phyloP scores from a whole-genome alignment of 2,329 filamentous ascomycete species.

The Paracamarosporium sp. region DNA sequence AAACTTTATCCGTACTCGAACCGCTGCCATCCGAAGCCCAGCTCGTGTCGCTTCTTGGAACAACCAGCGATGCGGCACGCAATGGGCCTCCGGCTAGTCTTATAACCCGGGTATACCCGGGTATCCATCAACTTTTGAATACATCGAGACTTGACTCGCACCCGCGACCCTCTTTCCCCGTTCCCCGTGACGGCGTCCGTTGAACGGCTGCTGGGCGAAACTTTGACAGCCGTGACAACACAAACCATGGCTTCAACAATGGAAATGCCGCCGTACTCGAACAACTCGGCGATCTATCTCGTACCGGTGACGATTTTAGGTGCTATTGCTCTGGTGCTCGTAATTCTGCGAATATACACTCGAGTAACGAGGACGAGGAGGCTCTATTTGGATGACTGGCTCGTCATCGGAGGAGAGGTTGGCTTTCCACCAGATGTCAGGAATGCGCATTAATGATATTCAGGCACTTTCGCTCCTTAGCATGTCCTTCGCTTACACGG shows the following conservation, averaged over 20 bases:
- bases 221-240: background rate
- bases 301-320: constrained; percentile 28
- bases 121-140: no score
- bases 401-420: constrained; percentile 33
- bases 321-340: constrained; percentile 23
- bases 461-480: constrained; percentile 25
- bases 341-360: constrained; percentile 28
- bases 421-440: background rate
- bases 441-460: background rate
- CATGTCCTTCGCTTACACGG: constrained; percentile 20
- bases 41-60: background rate
- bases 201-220: background rate
- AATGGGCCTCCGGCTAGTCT: background rate
- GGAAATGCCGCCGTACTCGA: constrained; percentile 23
- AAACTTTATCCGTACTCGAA: constrained; percentile 8
- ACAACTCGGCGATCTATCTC: constrained; percentile 26
- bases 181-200: constrained; percentile 2
- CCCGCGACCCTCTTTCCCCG: background rate
- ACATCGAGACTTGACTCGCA: background rate
- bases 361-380: constrained; percentile 21
- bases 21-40: background rate
- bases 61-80: background rate
- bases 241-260: constrained; percentile 5
- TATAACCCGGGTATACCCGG: background rate
- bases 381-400: constrained; percentile 33